Conservation (phyloP, 345 rosid genomes). For the Lepidium sativum region DNA sequence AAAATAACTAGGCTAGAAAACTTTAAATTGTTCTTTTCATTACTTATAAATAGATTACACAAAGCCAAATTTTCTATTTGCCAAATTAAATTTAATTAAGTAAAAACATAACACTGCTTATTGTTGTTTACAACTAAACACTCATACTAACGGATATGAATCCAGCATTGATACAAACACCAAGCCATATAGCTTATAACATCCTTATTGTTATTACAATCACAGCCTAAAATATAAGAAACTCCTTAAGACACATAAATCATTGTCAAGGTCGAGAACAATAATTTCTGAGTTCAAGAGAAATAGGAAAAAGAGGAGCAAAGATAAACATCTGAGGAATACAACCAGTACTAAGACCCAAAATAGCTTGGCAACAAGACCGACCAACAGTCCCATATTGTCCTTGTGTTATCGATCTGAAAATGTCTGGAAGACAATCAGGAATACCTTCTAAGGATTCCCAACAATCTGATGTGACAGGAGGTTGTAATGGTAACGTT, state of each 20-base stretch:
- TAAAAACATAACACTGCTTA: no score
- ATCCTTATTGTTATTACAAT: not conserved
- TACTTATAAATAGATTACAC: no score
- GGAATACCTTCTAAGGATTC: conserved; percentile 13
- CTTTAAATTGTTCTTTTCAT: no score
- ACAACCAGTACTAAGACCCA: conserved; percentile 5
- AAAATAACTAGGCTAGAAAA: no score
- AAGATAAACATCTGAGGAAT: conserved; percentile 6
- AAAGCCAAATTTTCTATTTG: no score
- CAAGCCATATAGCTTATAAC: no score
- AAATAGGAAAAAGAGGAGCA: conserved; percentile 4
- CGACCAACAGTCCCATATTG: not conserved
- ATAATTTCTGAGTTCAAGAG: not conserved
- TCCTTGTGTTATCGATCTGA: conserved; percentile 5
- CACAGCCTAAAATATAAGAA: not conserved
- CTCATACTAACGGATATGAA: no score
- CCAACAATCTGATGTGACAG: conserved; percentile 8
- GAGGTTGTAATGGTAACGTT: not conserved
- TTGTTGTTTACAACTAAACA: no score
- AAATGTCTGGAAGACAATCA: conserved; percentile 9
- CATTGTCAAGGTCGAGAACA: not conserved
- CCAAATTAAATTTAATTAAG: no score
- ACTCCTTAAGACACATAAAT: not conserved
- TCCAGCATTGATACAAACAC: no score
- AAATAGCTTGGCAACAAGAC: conserved; percentile 18